Base-by-base conservation (phyloP, 2,329 filamentous ascomycete genomes). In the Cucurbitaria berberidis region DNA sequence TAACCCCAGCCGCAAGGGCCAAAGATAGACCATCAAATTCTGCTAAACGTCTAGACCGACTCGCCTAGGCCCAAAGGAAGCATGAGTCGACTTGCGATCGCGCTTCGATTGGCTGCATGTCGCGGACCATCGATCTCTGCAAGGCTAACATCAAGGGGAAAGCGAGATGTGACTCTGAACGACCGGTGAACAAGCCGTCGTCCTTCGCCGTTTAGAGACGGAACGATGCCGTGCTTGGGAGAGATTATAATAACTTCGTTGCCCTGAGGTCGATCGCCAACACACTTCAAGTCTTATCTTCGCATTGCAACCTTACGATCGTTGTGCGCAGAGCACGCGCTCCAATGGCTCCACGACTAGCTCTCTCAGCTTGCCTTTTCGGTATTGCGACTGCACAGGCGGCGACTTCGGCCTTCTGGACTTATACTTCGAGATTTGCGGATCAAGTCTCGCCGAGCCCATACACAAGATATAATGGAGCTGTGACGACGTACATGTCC, bases 381-480 rank as follows among this genome's bases (percentile, higher is more conserved):
- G 53, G 49, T 29, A 43, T 56, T 24, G 59, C 62, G 19, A 45
- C 41, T 15, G 58, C 60, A 22, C 62, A 65, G 27, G 51, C 53
- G n/a, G 45, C 43, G 8, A 30, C 44, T 22, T 53, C 57, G 5
- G 53, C 55, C 19, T 71, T 61, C 50, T 71, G 67, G 67, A 71
- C 67, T 2, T 57, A 55, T 19, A 69, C 68, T 5, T 39, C 57
- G 3, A 60, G 63, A 15, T 59, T 56, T n/a, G 51, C 57, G 22
- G 62, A 65, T 5, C 53, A 39, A 8, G 51, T 57, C n/a, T 55
- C 61, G 11, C 48, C 53, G 10, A 53, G 40, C 18, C 30, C 45
- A 6, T 67, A 66, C 26, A 68, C 64, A 15, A 59, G 49, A 32
- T 16, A 32, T 11, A 46, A 51, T 38, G 48, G 44, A 29, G 29